Evolutionary conservation across 164 flowering plant species (phyloP), one percentile per base, ranked within the genome.

Genomic region (Vitis labrusca): DNA sequence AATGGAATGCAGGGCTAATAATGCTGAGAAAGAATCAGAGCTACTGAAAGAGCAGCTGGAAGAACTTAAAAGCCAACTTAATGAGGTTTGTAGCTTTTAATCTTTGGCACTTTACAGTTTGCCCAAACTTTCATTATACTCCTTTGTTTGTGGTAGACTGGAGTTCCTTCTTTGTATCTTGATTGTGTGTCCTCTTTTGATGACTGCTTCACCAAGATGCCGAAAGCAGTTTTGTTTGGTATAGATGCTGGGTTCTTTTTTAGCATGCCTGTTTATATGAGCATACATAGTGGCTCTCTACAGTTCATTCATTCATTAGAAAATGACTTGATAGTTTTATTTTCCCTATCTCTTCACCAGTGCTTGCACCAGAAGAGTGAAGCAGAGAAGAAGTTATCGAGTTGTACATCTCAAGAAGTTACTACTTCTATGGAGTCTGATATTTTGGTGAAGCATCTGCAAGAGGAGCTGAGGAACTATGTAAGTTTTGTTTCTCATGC

Each of bases 391-490:
- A 82, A 86, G 67, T 50, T 87, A 50, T 70, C 76, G 55, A 74
- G 69, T 73, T 62, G 77, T 50, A 72, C 76, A 53, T 73, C 79
- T 78, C 83, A 82, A 54, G 91, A 80, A 65, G 74, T 37, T 77
- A 12, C 44, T 37, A 37, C 80, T 74, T 61, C 87, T 17, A 67
- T 80, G 9, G 90, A 85, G 53, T 73, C 71, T 61, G 64, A 68
- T 76, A 70, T 84, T 70, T 80, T 93, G 88, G 85, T 95, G 75
- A 95, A 91, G 81, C 87, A 88, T 77, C 74, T 95, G 73, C 97
- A 85, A 63, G 92, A 93, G 55, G 98, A 95, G 85, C 92, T 95
- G 17, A 83, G 85, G 63, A 85, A 73, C 66, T 87, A 75, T 78
- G 99, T 95, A 84, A 83, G 98, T 83, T 70, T 67, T 12, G 15